These are phyloP conservation scores for Vitellaria paradoxa DNA, from an alignment of 179 eudicot species.

Conservation along the genomic window DNA sequence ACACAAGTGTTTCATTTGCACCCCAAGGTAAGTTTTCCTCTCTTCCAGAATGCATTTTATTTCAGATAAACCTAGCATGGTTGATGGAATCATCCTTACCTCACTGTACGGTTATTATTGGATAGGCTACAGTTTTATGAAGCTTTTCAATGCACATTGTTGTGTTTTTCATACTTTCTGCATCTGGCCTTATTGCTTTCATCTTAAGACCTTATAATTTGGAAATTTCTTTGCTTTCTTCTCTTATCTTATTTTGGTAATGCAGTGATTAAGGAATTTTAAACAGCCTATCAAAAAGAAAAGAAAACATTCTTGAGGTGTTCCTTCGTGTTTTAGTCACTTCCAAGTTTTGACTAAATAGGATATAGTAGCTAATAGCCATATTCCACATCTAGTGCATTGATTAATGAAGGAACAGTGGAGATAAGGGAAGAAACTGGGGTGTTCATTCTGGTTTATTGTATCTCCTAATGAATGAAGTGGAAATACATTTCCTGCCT, in stretches of 20 bases:
- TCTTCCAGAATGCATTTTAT: not conserved
- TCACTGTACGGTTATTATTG: not conserved
- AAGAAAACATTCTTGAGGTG: constrained; percentile 2
- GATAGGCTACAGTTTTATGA: not conserved
- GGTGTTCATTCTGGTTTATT: not conserved
- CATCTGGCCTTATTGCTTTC: not conserved
- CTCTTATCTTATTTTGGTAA: not conserved
- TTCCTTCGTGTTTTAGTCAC: not conserved
- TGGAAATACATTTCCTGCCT: not conserved
- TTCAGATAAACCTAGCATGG: not conserved
- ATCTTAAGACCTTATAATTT: not conserved
- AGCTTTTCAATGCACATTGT: not conserved
- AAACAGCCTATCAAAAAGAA: not conserved
- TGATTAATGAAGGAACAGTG: not conserved
- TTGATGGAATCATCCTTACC: not conserved
- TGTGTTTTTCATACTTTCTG: not conserved
- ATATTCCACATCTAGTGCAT: too few species aligned
- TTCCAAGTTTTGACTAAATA: not conserved
- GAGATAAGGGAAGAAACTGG: not conserved
- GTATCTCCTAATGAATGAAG: not conserved
- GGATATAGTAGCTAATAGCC: too few species aligned
- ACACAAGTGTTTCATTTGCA: constrained; percentile 44
- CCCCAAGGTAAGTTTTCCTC: constrained; percentile 55
- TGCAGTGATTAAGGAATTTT: not conserved
- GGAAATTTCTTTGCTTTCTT: too few species aligned